Evolutionary conservation across 2,329 filamentous ascomycete species (phyloP).

Genomic region (Botrytis porri): DNA sequence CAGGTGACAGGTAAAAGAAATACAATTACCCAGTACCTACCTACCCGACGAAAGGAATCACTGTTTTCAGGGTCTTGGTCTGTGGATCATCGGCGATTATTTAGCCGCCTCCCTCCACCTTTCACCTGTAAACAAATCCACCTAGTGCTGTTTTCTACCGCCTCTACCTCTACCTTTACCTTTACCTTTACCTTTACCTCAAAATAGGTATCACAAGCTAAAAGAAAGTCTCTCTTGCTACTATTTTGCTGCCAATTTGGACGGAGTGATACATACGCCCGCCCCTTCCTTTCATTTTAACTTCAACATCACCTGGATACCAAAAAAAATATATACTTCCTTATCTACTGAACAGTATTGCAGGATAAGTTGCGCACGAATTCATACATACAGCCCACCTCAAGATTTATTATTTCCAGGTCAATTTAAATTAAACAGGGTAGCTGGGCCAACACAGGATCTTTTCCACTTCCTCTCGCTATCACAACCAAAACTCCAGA

Average conservation of each 20-base stretch:
- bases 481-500: background rate
- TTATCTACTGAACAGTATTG: background rate
- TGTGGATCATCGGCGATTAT: background rate
- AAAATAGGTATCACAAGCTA: conserved; percentile 5
- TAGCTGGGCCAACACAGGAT: conserved; percentile 14
- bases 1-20: background rate
- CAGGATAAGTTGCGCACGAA: background rate
- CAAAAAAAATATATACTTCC: background rate
- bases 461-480: conserved; percentile 8
- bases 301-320: background rate
- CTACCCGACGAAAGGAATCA: background rate
- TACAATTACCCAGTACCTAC: background rate
- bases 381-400: conserved; percentile 2
- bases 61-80: background rate
- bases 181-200: background rate
- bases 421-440: conserved; percentile 3
- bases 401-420: background rate
- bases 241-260: background rate
- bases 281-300: background rate
- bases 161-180: background rate
- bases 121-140: conserved; percentile 2
- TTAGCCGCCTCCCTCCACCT: conserved; percentile 1
- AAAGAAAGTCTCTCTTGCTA: background rate
- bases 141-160: background rate
- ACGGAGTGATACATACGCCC: background rate